Percentiles rank a stretch among this genome's conserved stretches.
Evolutionary conservation across 345 rosid genomes (phyloP).

Genomic region (Cochlearia excelsa): DNA sequence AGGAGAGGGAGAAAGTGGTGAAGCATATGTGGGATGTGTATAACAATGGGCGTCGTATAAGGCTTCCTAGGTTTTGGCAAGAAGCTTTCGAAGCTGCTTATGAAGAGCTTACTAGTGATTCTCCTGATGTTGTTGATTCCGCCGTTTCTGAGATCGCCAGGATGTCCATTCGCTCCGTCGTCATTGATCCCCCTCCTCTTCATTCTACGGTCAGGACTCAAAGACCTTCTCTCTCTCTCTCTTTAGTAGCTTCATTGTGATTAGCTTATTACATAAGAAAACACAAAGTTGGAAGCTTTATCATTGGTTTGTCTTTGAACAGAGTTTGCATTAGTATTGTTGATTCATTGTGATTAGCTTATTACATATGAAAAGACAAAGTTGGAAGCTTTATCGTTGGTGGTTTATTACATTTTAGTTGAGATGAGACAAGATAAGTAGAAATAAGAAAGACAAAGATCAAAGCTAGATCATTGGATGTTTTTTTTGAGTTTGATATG

Average conservation of each 20-base stretch:
- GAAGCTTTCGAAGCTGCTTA: slow-evolving; percentile 82
- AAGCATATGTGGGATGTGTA: slow-evolving; percentile 88
- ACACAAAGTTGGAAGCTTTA: background rate
- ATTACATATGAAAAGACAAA: too few relatives aligned
- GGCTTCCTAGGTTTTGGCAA: slow-evolving; percentile 73
- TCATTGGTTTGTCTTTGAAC: background rate
- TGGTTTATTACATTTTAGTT: too few relatives aligned
- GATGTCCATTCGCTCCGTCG: slow-evolving; percentile 65
- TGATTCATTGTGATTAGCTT: background rate
- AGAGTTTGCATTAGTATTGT: background rate
- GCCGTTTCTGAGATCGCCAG: slow-evolving; percentile 69
- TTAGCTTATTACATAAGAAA: too few relatives aligned
- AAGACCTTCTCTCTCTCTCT: too few relatives aligned
- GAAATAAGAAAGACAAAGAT: too few relatives aligned
- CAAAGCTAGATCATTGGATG: too few relatives aligned
- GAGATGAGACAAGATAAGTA: too few relatives aligned
- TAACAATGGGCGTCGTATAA: slow-evolving; percentile 66
- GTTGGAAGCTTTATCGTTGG: too few relatives aligned
- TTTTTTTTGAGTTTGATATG: too few relatives aligned
- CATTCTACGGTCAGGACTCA: slow-evolving; percentile 51
- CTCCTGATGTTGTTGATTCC: slow-evolving; percentile 53
- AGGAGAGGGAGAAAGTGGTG: slow-evolving; percentile 85
- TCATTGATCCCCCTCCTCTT: slow-evolving; percentile 59
- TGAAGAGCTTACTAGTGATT: slow-evolving; percentile 69
- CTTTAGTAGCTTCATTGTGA: too few relatives aligned